Percentiles rank a stretch among this genome's conserved stretches.
Evolutionary conservation across 129 eudicot species (phyloP).

Genomic region (Daucus carota): DH1_v3.0 NC_030385.2:2314501-2315000

Average conservation of each 20-base stretch:
- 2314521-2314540: not conserved
- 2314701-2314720: not conserved
- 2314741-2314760: not conserved
- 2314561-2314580: too few species aligned
- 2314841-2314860: not conserved
- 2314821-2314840: not conserved
- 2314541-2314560: not conserved
- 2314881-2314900: not conserved
- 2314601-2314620: not conserved
- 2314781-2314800: not conserved
- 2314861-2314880: not conserved
- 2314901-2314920: not conserved
- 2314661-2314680: too few species aligned
- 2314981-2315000: constrained; percentile 29
- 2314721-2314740: not conserved
- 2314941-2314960: not conserved
- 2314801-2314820: not conserved
- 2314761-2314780: not conserved
- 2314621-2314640: not conserved
- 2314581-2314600: not conserved
- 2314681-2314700: too few species aligned
- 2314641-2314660: not conserved
- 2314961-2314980: not conserved
- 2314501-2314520: not conserved
- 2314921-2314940: not conserved